Base-by-base conservation (phyloP, 257 asterid species). In the Henckelia pumila region DNA sequence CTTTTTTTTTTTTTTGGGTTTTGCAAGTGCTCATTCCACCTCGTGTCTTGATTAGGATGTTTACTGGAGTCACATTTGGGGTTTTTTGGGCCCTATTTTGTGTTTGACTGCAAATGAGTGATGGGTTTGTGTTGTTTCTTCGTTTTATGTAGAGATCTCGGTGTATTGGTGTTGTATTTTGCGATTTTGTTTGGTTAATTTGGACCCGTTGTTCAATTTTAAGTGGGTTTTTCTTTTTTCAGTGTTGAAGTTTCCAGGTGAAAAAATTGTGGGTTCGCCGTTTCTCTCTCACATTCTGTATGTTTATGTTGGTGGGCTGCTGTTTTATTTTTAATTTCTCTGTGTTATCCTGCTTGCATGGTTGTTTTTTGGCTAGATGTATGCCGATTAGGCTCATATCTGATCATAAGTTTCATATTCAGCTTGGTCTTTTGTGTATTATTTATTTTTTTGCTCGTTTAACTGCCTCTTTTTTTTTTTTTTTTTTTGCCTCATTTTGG, bases 201-300 rank as follows among this genome's bases (percentile, higher is more conserved):
- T 40, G 4, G 50, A 40, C 50, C 50, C 50, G 50, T 40, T 40
- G n/a, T 40, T 40, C 50, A 13, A 3, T 3, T 28, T 40, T 40
- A 1, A 10, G 1, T 40, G 50, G 44, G 44, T 59, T 24, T 32
- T 35, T 14, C 10, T 59, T 35, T 35, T 35, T 64, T 40, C 81
- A 35, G 71, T 5, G 63, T 40, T 35, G 26, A 49, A 22, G 8
- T 28, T 57, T 58, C 33, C 32, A 78, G 78, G 82, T 77, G 68
- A 65, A 32, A 32, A 53, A 9, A 10, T 21, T 2, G 11, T 33
- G 16, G 61, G 35, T 47, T 33, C 58, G 20, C 25, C 16, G 7
- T 59, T 56, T 40, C 61, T 52, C 24, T 25, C 1, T 56, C 14
- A 29, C 32, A 9, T 32, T 19, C 1, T 44, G 8, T 5, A 53